Evolutionary conservation across 768 basidiomycete species (phyloP), one percentile per base, ranked within the genome.

Genomic region (Cystobasidiopsis lactophilus): DNA sequence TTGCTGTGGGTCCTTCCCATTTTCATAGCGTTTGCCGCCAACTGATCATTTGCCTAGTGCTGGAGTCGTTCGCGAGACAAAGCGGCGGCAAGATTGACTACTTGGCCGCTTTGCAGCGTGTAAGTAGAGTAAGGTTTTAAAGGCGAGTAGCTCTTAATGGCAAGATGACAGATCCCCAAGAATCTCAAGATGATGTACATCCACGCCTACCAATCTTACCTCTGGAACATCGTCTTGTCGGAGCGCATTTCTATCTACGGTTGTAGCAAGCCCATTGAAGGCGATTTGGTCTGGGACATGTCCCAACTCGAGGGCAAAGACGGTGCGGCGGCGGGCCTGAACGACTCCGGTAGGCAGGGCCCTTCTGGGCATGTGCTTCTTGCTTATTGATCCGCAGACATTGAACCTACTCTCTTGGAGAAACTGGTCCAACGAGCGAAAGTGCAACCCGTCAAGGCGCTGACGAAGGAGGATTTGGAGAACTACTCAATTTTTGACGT

Each of bases 151-250:
- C 9, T 41, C n/a, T 19, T 7, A 38, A 18, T 23, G 23, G 5
- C 3, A 2, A 16, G 21, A 24, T 23, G n/a, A 30, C 59, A 95
- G 91, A 96, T 98, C 59, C 93, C 93, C 14, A 75, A 81, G 52
- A 96, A 91, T 63, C 75, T 98, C 54, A 76, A 93, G 48, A 69
- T 93, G 58, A 95, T 98, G 84, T 98, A 96, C 65, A 78, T 95
- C 51, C 93, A 98, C 66, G 89, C 89, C 29, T 98, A 95, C 65
- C 93, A 98, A 66, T 89, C 85, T 16, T 98, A 95, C 61, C 79
- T 96, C 31, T 98, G 91, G 91, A 98, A 98, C 67, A 78, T 85
- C 44, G 79, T 95, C 52, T 85, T 89, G 38, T 95, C 89, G 2
- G 86, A 95, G 67, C 80, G 93, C 13, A 78, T 96, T 62, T 77